These are phyloP conservation scores for Pycnococcus provasolii DNA, from an alignment of 139 green algal species.

Conservation along the genomic window DNA sequence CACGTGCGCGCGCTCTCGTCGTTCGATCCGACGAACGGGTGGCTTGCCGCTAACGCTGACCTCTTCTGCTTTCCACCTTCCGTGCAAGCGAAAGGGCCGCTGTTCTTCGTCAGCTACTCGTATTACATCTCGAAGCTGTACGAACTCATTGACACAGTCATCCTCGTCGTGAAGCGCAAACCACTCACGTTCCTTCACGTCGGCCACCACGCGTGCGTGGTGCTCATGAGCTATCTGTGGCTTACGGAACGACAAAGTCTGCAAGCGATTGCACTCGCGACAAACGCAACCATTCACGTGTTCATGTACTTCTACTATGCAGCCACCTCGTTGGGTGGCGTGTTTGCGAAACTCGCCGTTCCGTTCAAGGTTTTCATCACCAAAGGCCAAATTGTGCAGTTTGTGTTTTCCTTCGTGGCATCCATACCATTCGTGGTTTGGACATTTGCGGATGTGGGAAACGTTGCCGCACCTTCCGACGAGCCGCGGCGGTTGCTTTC, in stretches of 20 bases:
- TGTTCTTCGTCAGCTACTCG: slow-evolving; percentile 41
- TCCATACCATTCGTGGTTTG: slow-evolving; percentile 31
- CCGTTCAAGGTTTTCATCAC: slow-evolving; percentile 30
- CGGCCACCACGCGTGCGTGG: slow-evolving; percentile 33
- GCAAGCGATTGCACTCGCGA: slow-evolving; percentile 38
- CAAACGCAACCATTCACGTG: slow-evolving; percentile 42
- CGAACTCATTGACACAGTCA: slow-evolving; percentile 44
- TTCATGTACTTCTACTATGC: slow-evolving; percentile 45
- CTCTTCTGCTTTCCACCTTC: slow-evolving; percentile 29
- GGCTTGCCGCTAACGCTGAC: slow-evolving; percentile 10
- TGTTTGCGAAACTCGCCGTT: slow-evolving; percentile 12
- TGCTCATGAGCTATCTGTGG: slow-evolving; percentile 43
- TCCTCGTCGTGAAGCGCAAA: slow-evolving; percentile 40
- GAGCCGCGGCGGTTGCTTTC: too few relatives aligned
- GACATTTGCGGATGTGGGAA: slow-evolving; percentile 5
- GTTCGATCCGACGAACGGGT: slow-evolving; percentile 5
- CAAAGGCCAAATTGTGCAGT: slow-evolving; percentile 35
- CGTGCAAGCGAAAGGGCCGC: slow-evolving; percentile 11
- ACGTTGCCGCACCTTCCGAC: too few relatives aligned
- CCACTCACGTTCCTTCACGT: slow-evolving; percentile 40
- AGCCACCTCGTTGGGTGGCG: background rate
- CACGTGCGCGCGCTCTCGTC: background rate
- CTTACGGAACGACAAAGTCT: slow-evolving; percentile 32
- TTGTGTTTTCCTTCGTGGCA: slow-evolving; percentile 34
- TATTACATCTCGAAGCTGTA: slow-evolving; percentile 51